Base-by-base conservation (phyloP, 371 early-diverging fungal genomes). In the Zopfochytrium polystomum region DNA sequence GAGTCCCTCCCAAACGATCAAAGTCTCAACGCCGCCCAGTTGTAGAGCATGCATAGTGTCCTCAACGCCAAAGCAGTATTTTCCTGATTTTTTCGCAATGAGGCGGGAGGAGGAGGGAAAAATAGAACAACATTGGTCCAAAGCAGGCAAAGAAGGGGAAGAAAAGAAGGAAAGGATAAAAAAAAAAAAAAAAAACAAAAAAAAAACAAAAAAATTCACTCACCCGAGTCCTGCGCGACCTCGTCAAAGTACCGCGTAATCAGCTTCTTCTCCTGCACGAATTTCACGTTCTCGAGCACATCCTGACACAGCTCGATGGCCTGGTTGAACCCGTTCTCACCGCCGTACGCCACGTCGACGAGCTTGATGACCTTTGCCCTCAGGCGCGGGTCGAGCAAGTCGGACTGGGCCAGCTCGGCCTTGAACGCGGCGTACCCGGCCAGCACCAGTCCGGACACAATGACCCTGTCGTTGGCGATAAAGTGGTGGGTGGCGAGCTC, bases 401-500 rank as follows among this genome's bases (percentile, higher is more conserved):
- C 96, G 27, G 94, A 93, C 70, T 90, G 89, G 4, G 84, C 77
- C 50, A 99, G 76, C 65, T 96, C 99, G 27, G 92, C 90, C 80
- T 99, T 99, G 80, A 99, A 96, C 80, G 99, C 99, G 49, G 99
- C 96, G 31, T 93, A 89, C 80, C 98, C 99, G 47, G 98, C 99
- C 45, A 99, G 78, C 43, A 99, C 87, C 6, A 98, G 60, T 45
- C 99, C 99, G 32, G 89, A 84, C 13, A 95, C 90, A 67, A 97
- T 98, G 64, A 85, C 85, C 79, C 88, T 88, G 80, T 92, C 90
- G 71, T 89, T 86, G 53, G 91, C 87, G 62, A 96, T 86, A 71
- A 89, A 97, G 70, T 93, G 82, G 70, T 90, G 89, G 6, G 90
- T 90, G 11, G 93, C 90, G 54, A 94, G 79, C 74, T 99, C 99